These are phyloP conservation scores for Brassica juncea DNA, from an alignment of 345 rosid species.

Conservation along the genomic window DNA sequence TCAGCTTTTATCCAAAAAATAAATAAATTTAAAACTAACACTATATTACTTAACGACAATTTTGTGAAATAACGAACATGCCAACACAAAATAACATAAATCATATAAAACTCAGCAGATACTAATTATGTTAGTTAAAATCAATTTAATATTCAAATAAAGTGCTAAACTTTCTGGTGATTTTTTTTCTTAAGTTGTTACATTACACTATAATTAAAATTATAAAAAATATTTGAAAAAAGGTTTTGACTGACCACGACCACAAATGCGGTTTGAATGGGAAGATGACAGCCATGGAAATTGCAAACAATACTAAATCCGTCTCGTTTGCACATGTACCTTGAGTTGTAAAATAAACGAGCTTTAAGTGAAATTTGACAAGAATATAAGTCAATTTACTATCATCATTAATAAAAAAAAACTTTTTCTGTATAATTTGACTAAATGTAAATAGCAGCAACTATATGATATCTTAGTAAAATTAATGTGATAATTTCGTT, in stretches of 20 bases:
- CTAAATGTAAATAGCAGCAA: neutral
- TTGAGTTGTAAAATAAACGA: neutral
- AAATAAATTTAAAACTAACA: too few species aligned
- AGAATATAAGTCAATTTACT: neutral
- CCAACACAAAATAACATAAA: too few species aligned
- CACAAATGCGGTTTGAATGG: neutral
- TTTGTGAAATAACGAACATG: too few species aligned
- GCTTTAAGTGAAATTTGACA: neutral
- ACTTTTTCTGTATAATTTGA: neutral
- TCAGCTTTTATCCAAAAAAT: too few species aligned
- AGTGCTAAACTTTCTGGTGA: too few species aligned
- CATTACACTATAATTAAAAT: too few species aligned
- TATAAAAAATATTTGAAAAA: neutral
- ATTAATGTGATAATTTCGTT: neutral
- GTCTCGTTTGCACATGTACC: neutral
- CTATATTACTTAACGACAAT: too few species aligned
- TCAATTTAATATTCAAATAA: too few species aligned
- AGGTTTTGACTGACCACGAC: neutral
- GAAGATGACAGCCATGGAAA: neutral
- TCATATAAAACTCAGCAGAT: too few species aligned
- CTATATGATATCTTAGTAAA: neutral
- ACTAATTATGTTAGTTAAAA: too few species aligned
- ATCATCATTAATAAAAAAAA: neutral
- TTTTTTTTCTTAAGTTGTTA: too few species aligned
- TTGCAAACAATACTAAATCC: neutral